Evolutionary conservation across 371 early-diverging fungal genomes (phyloP).

Genomic region (Syncephalastrum monosporum): DNA sequence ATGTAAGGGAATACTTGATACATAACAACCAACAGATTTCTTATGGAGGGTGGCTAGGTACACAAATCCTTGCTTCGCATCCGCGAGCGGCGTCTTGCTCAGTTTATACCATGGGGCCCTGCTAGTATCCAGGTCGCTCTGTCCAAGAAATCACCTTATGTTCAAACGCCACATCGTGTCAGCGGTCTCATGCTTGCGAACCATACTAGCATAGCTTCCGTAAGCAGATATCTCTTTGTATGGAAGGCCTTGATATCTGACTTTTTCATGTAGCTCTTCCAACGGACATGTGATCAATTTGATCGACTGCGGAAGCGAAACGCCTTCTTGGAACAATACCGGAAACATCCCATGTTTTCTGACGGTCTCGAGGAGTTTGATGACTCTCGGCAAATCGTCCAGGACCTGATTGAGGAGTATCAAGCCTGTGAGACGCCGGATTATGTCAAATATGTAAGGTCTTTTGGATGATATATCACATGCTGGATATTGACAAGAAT

Average conservation of each 20-base stretch:
- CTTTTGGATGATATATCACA: too few species aligned
- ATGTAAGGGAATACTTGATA: slow-evolving; percentile 53
- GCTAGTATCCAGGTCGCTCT: slow-evolving; percentile 97
- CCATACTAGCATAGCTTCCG: slow-evolving; percentile 92
- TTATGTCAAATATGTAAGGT: slow-evolving; percentile 58
- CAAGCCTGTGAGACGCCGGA: slow-evolving; percentile 92
- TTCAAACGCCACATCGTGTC: slow-evolving; percentile 90
- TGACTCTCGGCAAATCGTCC: slow-evolving; percentile 79
- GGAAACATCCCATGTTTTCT: slow-evolving; percentile 78
- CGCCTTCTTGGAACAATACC: slow-evolving; percentile 99
- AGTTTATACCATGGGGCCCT: slow-evolving; percentile 99
- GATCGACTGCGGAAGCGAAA: slow-evolving; percentile 96
- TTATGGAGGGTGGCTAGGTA: slow-evolving; percentile 49
- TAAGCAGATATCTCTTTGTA: slow-evolving; percentile 32
- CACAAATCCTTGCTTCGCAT: slow-evolving; percentile 96
- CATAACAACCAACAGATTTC: not conserved
- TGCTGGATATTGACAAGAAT: too few species aligned
- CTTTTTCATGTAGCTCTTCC: slow-evolving; percentile 69
- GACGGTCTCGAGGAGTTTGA: slow-evolving; percentile 94
- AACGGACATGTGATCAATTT: slow-evolving; percentile 94
- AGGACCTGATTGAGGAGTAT: slow-evolving; percentile 92
- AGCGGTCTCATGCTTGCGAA: slow-evolving; percentile 98
- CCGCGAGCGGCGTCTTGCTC: slow-evolving; percentile 90
- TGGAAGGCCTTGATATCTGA: not conserved
- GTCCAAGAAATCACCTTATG: slow-evolving; percentile 90